Conservation (phyloP, 2,329 filamentous ascomycete genomes). For the Hypomyces perniciosus region DNA sequence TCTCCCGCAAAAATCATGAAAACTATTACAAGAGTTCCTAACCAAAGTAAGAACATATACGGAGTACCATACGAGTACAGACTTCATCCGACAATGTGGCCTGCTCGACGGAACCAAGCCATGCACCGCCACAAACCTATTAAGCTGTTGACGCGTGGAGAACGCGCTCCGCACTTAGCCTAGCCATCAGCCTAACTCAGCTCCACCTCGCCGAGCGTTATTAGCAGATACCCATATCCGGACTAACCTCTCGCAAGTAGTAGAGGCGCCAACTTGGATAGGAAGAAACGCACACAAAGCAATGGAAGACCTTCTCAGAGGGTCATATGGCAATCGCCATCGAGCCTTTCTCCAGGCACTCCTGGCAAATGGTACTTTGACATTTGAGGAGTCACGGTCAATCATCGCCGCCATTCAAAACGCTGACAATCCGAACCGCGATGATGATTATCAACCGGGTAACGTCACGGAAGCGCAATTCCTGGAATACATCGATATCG, state of each 20-base stretch:
- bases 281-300: background rate
- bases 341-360: slow-evolving; percentile 89
- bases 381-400: slow-evolving; percentile 63
- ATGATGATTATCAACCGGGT: slow-evolving; percentile 42
- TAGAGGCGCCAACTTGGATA: background rate
- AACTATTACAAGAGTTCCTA: too few species aligned
- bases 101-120: background rate
- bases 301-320: slow-evolving; percentile 26
- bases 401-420: slow-evolving; percentile 73
- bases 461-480: slow-evolving; percentile 66
- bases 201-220: background rate
- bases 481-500: slow-evolving; percentile 59
- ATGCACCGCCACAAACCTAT: slow-evolving; percentile 14
- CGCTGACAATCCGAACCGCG: slow-evolving; percentile 34
- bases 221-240: background rate
- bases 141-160: background rate
- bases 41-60: too few species aligned
- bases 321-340: slow-evolving; percentile 56
- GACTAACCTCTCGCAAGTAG: background rate
- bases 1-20: too few species aligned
- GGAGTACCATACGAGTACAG: too few species aligned
- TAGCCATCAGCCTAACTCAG: too few species aligned
- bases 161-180: background rate
- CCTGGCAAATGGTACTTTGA: slow-evolving; percentile 71
- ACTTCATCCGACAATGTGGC: background rate